A percentile compares a stretch with the other conserved stretches of the same genome.
Conservation (phyloP, 2,329 filamentous ascomycete species). For the Epichloe brachyelytri region DNA sequence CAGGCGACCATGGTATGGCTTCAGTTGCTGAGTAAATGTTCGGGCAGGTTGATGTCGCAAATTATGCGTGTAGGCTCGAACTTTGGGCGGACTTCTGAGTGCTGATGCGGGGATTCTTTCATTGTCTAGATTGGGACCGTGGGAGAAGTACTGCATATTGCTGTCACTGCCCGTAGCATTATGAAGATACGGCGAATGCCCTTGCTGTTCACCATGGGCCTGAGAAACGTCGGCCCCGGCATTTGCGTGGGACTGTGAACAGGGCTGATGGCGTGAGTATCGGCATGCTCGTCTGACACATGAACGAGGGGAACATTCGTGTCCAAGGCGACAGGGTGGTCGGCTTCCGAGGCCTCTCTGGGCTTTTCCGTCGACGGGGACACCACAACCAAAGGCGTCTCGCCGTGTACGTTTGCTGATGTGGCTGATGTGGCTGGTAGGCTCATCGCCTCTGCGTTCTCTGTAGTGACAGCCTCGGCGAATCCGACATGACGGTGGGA, state of each 20-base stretch:
- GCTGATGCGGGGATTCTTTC: slow-evolving; percentile 28
- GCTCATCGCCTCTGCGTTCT: slow-evolving; percentile 1
- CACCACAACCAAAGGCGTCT: background rate
- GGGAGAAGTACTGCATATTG: slow-evolving; percentile 14
- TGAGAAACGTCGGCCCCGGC: background rate
- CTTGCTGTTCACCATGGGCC: background rate
- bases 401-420: background rate
- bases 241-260: slow-evolving; percentile 2
- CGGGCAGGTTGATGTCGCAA: slow-evolving; percentile 54
- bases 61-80: slow-evolving; percentile 52
- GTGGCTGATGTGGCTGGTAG: background rate
- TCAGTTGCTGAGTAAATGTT: slow-evolving; percentile 62
- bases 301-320: slow-evolving; percentile 5
- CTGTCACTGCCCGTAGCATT: slow-evolving; percentile 10
- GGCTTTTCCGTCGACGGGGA: background rate
- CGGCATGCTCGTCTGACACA: slow-evolving; percentile 1
- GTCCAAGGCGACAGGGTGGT: background rate
- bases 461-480: slow-evolving; percentile 17
- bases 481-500: slow-evolving; percentile 43
- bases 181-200: slow-evolving; percentile 3
- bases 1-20: slow-evolving; percentile 66
- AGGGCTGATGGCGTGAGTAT: slow-evolving; percentile 1
- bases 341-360: background rate
- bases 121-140: slow-evolving; percentile 24
- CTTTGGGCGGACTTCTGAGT: slow-evolving; percentile 20